Conservation (phyloP, 2,329 filamentous ascomycete species). For the Colletotrichum aenigma region DNA sequence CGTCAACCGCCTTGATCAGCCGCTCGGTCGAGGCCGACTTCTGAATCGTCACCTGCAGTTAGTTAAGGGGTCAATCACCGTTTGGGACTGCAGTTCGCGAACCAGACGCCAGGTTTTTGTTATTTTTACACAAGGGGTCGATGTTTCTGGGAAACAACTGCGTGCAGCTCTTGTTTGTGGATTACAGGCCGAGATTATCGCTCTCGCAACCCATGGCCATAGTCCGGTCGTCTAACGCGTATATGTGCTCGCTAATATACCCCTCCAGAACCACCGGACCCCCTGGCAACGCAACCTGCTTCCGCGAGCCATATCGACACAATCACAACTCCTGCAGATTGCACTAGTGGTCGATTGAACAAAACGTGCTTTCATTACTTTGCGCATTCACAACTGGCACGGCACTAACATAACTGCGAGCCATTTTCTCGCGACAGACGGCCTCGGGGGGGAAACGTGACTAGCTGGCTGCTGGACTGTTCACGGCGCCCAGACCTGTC, state of each 20-base stretch:
- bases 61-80: neutral
- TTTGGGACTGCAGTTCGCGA: neutral
- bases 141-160: slow-evolving; percentile 4
- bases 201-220: slow-evolving; percentile 31
- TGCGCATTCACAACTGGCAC: neutral
- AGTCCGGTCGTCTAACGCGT: slow-evolving; percentile 35
- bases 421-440: neutral
- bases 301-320: slow-evolving; percentile 13
- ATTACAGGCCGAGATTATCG: slow-evolving; percentile 39
- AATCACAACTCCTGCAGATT: neutral
- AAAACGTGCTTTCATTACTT: neutral
- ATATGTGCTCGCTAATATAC: slow-evolving; percentile 43
- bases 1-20: neutral
- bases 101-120: neutral
- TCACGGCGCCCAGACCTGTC: neutral
- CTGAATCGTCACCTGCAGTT: neutral
- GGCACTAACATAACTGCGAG: neutral
- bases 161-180: slow-evolving; percentile 23
- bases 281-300: neutral
- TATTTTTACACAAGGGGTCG: slow-evolving; percentile 4
- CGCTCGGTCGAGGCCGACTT: slow-evolving; percentile 1
- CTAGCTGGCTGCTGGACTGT: neutral
- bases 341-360: neutral
- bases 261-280: slow-evolving; percentile 18
- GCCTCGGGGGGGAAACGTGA: neutral